Percentiles rank a stretch among this genome's conserved stretches.
phyloP scores from a whole-genome alignment of 768 basidiomycete species.

The Tylopilus vinaceipallidus region DNA sequence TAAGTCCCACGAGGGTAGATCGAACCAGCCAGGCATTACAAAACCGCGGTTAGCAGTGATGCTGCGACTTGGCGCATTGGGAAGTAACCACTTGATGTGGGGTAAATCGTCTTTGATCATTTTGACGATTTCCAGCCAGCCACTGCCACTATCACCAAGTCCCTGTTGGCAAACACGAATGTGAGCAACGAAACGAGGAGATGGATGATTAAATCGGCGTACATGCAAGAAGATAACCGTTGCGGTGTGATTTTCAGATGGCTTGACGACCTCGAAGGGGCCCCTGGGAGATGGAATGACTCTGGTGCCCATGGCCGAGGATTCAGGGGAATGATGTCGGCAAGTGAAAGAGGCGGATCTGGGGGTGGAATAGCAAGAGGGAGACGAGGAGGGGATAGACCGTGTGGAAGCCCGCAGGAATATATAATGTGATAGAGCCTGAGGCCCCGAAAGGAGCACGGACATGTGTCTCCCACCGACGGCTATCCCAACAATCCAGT shows the following conservation, averaged over 20 bases:
- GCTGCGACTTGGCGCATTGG: constrained; percentile 36
- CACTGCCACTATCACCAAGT: constrained; percentile 70
- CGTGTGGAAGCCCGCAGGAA: constrained; percentile 3
- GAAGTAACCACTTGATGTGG: constrained; percentile 85
- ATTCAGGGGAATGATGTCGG: neutral
- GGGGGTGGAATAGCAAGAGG: neutral
- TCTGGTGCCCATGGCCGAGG: constrained; percentile 15
- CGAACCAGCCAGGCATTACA: constrained; percentile 83
- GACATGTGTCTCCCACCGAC: neutral
- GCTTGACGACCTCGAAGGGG: constrained; percentile 48
- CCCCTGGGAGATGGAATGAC: constrained; percentile 22
- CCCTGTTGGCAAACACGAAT: constrained; percentile 43
- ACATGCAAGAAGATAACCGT: constrained; percentile 92
- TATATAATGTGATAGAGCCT: constrained; percentile 2
- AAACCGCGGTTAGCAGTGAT: constrained; percentile 75
- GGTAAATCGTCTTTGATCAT: constrained; percentile 58
- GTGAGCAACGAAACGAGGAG: constrained; percentile 5
- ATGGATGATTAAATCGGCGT: constrained; percentile 24
- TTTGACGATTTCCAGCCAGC: constrained; percentile 76
- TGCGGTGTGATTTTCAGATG: constrained; percentile 68
- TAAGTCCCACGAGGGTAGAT: constrained; percentile 66
- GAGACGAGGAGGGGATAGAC: neutral
- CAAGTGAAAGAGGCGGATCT: neutral
- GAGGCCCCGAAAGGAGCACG: constrained; percentile 2
- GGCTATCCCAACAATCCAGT: neutral